Evolutionary conservation across 331 rosid genomes (phyloP), one percentile per base, ranked within the genome.

Genomic region (Ulmus americana): DNA sequence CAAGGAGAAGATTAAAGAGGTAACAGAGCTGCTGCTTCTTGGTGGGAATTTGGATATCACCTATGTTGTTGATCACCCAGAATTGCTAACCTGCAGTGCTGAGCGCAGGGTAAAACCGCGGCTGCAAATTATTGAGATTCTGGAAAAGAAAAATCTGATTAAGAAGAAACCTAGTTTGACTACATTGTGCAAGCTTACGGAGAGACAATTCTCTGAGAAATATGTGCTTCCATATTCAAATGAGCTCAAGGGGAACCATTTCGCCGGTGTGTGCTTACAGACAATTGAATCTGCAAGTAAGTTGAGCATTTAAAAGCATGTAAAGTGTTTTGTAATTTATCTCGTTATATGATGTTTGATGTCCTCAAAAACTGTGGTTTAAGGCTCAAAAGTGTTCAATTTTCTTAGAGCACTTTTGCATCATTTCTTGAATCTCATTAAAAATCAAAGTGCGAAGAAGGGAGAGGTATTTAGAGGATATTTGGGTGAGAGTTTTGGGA

Each of bases 31-130:
- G 11, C 63, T 75, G 52, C 40, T 75, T 43, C 63, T 65, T 56
- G 38, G 52, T 2, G 45, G 64, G 45, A 67, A 59, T 35, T 6
- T 44, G 15, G 73, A 71, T 39, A 59, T 79, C 35, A 60, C 81
- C 0, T 52, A 18, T 71, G 2, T 71, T 14, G 59, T 59, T 42
- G 20, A 20, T 35, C 45, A 59, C 65, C 84, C 81, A 0, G 64
- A 53, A 51, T 59, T 80, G 63, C 70, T 71, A 42, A 45, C 59
- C 35, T 67, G 1, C 52, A 75, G 75, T 14, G 45, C 67, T 40
- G 75, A 79, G 22, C 57, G 10, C 11, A 75, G 75, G 48, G 40
- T 79, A 16, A 79, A 71, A 63, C 80, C 77, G 1, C 59, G 80
- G 2, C 28, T 79, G 2, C 1, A 16, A 50, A 55, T 79, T 52